phyloP scores from a whole-genome alignment of 164 flowering plant genomes.

The Houttuynia cordata region DNA sequence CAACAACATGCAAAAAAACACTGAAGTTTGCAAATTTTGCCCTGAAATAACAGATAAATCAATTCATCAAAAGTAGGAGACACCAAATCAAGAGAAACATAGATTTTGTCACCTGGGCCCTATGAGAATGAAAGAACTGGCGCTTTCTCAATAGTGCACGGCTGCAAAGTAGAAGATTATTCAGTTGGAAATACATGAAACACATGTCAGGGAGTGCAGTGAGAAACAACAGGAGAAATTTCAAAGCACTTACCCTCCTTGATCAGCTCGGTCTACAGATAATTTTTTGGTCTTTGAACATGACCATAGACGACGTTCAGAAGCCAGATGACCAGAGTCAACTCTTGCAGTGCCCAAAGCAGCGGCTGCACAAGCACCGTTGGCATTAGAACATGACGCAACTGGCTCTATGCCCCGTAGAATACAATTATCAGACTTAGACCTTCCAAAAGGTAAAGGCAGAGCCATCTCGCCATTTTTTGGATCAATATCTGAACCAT shows the following conservation, averaged over 20 bases:
- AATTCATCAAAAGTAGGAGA: too few species aligned
- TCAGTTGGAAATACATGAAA: neutral
- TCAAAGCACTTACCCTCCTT: slow-evolving; percentile 42
- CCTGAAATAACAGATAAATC: too few species aligned
- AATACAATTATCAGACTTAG: slow-evolving; percentile 16
- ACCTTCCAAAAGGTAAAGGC: slow-evolving; percentile 23
- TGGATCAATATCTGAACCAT: slow-evolving; percentile 16
- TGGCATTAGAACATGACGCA: slow-evolving; percentile 21
- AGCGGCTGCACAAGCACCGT: slow-evolving; percentile 39
- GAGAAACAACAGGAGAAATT: neutral
- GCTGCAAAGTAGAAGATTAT: slow-evolving; percentile 25
- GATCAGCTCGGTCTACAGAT: slow-evolving; percentile 67
- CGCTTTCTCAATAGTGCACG: slow-evolving; percentile 70
- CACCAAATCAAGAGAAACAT: neutral
- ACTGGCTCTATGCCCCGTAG: slow-evolving; percentile 27
- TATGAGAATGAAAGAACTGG: slow-evolving; percentile 91
- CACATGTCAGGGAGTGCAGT: neutral
- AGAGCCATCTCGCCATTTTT: slow-evolving; percentile 24
- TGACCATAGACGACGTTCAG: slow-evolving; percentile 44
- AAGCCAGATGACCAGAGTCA: slow-evolving; percentile 43
- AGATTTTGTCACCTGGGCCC: slow-evolving; percentile 69
- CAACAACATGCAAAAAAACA: too few species aligned
- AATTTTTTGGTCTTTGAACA: slow-evolving; percentile 70
- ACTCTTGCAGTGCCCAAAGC: slow-evolving; percentile 46
- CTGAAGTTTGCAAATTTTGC: too few species aligned